Evolutionary conservation across 192 early-diverging fungal species (phyloP).

Genomic region (Chytriomyces hyalinus): DNA sequence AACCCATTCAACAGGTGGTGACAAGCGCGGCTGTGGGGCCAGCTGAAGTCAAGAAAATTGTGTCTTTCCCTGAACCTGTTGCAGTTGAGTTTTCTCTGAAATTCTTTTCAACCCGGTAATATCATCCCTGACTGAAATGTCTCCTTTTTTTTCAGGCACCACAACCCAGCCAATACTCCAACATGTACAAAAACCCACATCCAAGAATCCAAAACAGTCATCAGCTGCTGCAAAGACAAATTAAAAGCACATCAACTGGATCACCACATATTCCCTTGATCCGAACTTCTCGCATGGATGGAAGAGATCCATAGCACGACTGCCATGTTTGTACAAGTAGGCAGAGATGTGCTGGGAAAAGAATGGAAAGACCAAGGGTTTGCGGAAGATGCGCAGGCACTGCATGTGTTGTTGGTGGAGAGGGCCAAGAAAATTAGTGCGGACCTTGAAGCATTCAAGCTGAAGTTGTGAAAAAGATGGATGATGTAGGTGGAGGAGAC

Average conservation of each 20-base stretch:
- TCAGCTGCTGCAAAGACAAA: constrained; percentile 19
- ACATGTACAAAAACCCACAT: constrained; percentile 18
- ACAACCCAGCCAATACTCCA: not conserved
- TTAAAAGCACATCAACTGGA: constrained; percentile 8
- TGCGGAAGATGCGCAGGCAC: not conserved
- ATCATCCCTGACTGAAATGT: not conserved
- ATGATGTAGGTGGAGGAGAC: too few relatives aligned
- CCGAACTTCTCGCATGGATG: constrained; percentile 28
- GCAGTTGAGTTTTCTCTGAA: not conserved
- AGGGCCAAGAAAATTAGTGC: constrained; percentile 12
- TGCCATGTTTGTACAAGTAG: constrained; percentile 24
- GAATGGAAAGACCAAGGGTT: constrained; percentile 29
- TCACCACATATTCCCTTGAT: not conserved
- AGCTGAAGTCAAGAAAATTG: not conserved
- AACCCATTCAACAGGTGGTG: not conserved
- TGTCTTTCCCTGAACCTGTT: not conserved
- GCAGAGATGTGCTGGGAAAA: constrained; percentile 13
- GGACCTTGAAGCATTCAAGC: constrained; percentile 11
- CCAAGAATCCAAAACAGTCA: constrained; percentile 8
- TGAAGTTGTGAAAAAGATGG: not conserved
- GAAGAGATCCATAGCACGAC: constrained; percentile 22
- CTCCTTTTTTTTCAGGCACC: not conserved
- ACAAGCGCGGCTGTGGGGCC: not conserved
- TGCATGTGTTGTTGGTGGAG: constrained; percentile 22
- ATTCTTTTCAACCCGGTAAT: not conserved